Base-by-base conservation (phyloP, 2,329 filamentous ascomycete species). In the Xylaria sp. region DNA sequence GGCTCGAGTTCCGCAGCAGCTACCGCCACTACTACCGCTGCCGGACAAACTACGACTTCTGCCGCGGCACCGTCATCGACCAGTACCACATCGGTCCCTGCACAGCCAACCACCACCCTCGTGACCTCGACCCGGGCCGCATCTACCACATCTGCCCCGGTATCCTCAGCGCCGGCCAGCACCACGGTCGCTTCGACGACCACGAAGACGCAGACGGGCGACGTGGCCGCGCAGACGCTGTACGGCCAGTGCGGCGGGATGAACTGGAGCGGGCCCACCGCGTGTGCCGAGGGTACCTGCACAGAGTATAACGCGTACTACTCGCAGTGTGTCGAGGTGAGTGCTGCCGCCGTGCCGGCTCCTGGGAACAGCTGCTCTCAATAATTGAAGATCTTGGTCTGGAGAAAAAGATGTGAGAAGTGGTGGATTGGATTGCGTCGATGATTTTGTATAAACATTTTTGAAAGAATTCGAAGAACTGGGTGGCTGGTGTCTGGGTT, bases 201-300 rank as follows among this genome's bases (percentile, higher is more conserved):
- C 0, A 70, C 69, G 1, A 64, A 65, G 7, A 63, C 66, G 12
- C 64, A 55, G 4, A 70, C 69, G 4, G 72, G 68, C 20, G 43
- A 13, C 10, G 63, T 67, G 32, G 52, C 63, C 15, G 74, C 63
- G 15, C 70, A 72, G 64, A 69, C 66, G 43, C 62, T 76, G 4
- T 84, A 78, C 67, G 79, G 77, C 3, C 83, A 83, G 75, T 85
- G 83, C 71, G 83, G 83, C 72, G 83, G 83, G 20, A 74, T 74
- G 12, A 78, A 77, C 60, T 84, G 75, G 72, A 79, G 73, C 1
- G 83, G 83, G 20, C 56, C 80, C 5, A 81, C 78, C 4, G 61
- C 68, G 13, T 85, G 83, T 62, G 78, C 76, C 6, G 65, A 75
- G 32, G 83, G 83, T 34, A 76, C 75, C 8, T 85, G 83, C 76